Evolutionary conservation across 352 stramenopile genomes (phyloP), one percentile per base, ranked within the genome.

Genomic region (Phytophthora citrophthora): DNA sequence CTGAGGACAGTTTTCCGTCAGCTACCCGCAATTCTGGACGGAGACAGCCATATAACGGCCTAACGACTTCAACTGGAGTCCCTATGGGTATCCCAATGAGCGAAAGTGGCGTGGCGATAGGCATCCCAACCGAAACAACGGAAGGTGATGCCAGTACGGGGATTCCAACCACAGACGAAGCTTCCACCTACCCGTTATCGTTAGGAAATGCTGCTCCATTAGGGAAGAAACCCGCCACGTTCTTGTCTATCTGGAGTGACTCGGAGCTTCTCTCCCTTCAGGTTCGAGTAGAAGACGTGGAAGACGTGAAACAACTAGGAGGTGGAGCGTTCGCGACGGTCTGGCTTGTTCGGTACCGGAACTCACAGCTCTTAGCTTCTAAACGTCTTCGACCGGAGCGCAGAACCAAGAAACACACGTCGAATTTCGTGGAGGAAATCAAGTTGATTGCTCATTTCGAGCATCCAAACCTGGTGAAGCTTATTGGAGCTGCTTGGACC

Each of bases 401-500:
- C 13, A 41, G 59, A 12, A 55, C 52, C 15, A 69, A 77, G 38
- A 70, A 77, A 27, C 67, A 74, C 40, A 77, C 70, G 9, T 70
- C 65, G 10, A 64, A 34, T 36, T 79, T 86, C 38, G 64, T 76
- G 12, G 65, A 77, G 6, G 74, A 86, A 49, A 79, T 86, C 39
- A 76, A 77, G 24, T 29, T 83, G 24, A 57, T 80, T 15, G 71
- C 77, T n/a, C 64, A 67, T 24, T 77, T 83, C 13, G 66, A 78
- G 7, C 76, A 85, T 32, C 64, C 73, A 11, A 78, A 78, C 29
- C 77, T 85, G 40, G 73, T 82, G 13, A 62, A 64, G 18, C 61
- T 82, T 23, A 54, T 79, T 23, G 76, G 73, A n/a, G 70, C 68
- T 44, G 70, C 76, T 7, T 81, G 76, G 70, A 80, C 67, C 0